A percentile compares a stretch with the other conserved stretches of the same genome.
Evolutionary conservation across 192 early-diverging fungal genomes (phyloP).

Genomic region (Lobulomyces angularis): DNA sequence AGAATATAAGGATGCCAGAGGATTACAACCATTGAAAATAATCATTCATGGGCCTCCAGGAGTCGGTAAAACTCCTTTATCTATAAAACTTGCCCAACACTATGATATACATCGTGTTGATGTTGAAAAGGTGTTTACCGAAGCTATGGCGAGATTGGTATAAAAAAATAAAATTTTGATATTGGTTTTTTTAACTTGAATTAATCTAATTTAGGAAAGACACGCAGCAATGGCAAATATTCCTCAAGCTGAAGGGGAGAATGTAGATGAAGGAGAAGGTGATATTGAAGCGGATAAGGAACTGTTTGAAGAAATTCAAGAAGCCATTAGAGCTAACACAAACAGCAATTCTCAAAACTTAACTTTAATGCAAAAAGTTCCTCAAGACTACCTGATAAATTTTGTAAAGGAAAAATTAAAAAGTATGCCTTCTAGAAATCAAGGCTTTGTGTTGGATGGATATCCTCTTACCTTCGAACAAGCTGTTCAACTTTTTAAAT

Average conservation of each 20-base stretch:
- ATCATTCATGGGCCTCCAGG: slow-evolving; percentile 45
- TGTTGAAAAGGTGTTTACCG: slow-evolving; percentile 33
- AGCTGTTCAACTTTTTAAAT: slow-evolving; percentile 30
- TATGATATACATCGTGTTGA: slow-evolving; percentile 43
- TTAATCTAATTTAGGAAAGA: too few relatives aligned
- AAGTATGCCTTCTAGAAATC: slow-evolving; percentile 50
- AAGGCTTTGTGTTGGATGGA: slow-evolving; percentile 48
- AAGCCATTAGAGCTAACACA: slow-evolving; percentile 28
- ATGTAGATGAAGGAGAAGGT: slow-evolving; percentile 21
- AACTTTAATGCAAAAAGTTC: too few relatives aligned
- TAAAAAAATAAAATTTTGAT: neutral
- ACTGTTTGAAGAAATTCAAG: slow-evolving; percentile 38
- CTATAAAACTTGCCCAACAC: slow-evolving; percentile 27
- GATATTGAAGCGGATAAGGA: slow-evolving; percentile 40
- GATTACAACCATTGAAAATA: slow-evolving; percentile 36
- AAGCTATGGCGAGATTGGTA: slow-evolving; percentile 29
- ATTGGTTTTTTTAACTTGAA: too few relatives aligned
- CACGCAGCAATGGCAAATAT: slow-evolving; percentile 22
- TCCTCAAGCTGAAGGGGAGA: slow-evolving; percentile 9
- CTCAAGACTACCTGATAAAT: slow-evolving; percentile 27
- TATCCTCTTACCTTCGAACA: slow-evolving; percentile 35
- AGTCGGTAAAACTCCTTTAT: slow-evolving; percentile 35
- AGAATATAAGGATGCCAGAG: slow-evolving; percentile 49
- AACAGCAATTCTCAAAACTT: too few relatives aligned
- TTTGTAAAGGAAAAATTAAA: slow-evolving; percentile 41